Evolutionary conservation across 2,329 filamentous ascomycete species (phyloP).

Genomic region (Teratosphaeria zuluensis): DNA sequence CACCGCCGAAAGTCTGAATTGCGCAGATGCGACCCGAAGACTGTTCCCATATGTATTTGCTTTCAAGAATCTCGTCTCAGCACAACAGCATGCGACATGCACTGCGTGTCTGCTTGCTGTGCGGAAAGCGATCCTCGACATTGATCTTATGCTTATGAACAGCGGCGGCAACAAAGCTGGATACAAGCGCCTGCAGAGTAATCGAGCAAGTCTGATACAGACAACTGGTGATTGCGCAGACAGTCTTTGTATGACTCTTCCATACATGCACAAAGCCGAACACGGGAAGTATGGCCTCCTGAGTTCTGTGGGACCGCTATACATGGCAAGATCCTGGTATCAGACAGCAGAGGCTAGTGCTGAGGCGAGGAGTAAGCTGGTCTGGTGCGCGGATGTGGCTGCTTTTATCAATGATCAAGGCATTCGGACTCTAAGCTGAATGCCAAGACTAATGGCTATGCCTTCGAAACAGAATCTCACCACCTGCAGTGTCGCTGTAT

Average conservation of each 20-base stretch:
- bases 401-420: not conserved
- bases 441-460: not conserved
- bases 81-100: not conserved
- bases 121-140: not conserved
- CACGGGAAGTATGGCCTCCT: not conserved
- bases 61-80: not conserved
- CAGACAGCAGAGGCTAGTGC: not conserved
- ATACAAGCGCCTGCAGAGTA: not conserved
- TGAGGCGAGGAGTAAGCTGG: not conserved
- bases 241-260: not conserved
- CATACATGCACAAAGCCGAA: not conserved
- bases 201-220: not conserved
- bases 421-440: not conserved
- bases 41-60: not conserved
- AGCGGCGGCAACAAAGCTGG: not conserved
- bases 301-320: not conserved
- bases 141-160: not conserved
- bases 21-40: not conserved
- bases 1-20: not conserved
- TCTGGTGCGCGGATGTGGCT: not conserved
- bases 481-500: slow-evolving; percentile 29
- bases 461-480: slow-evolving; percentile 29
- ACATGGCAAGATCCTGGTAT: not conserved
- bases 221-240: not conserved
- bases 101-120: not conserved